phyloP scores from a whole-genome alignment of 2,329 filamentous ascomycete species.

The Fusarium subglutinans region DNA sequence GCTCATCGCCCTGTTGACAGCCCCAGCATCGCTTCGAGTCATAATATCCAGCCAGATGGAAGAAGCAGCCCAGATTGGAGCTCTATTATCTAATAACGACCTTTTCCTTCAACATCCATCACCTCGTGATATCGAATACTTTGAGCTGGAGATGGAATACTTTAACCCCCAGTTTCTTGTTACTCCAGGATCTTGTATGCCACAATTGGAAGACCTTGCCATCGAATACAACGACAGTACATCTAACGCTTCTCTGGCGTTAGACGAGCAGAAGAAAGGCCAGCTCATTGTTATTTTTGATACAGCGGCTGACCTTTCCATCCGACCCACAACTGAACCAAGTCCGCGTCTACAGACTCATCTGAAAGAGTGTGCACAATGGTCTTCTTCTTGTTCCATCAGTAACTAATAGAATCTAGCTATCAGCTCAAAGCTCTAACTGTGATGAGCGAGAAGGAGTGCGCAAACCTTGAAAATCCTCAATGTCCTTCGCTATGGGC shows the following conservation, averaged over 20 bases:
- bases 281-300: neutral
- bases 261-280: neutral
- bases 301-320: neutral
- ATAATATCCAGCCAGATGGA: neutral
- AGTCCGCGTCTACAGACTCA: neutral
- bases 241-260: rapidly evolving
- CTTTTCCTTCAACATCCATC: neutral
- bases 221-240: neutral
- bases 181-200: neutral
- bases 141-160: neutral
- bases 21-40: neutral
- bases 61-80: neutral
- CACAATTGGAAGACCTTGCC: neutral
- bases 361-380: neutral
- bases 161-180: neutral
- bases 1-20: neutral
- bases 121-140: neutral
- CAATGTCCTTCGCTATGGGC: neutral
- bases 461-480: rapidly evolving
- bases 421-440: neutral
- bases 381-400: rapidly evolving
- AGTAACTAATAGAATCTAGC: neutral
- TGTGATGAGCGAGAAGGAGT: neutral
- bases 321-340: neutral
- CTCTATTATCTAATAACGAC: rapidly evolving